phyloP scores from a whole-genome alignment of 352 stramenopile genomes.

The Globisporangium recalcitrans region DNA sequence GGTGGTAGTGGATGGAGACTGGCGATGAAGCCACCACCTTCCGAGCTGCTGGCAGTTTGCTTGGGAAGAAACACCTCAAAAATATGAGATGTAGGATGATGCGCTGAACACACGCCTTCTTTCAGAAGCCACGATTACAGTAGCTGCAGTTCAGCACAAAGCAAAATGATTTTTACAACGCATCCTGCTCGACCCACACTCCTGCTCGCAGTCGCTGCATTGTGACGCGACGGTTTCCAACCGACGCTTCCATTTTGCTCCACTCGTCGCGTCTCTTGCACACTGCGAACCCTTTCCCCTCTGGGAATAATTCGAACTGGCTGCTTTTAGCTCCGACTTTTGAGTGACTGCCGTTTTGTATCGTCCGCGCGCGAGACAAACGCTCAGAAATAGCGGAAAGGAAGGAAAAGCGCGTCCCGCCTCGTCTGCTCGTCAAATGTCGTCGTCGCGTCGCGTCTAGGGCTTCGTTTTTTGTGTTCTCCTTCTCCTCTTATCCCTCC shows the following conservation, averaged over 20 bases:
- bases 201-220: background rate
- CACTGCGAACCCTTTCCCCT: background rate
- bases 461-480: constrained; percentile 7
- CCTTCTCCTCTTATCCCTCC: background rate
- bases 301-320: constrained; percentile 5
- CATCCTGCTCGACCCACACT: constrained; percentile 3
- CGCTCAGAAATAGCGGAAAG: too few species aligned
- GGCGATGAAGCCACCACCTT: constrained; percentile 4
- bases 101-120: too few species aligned
- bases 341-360: background rate
- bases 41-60: too few species aligned
- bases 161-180: too few species aligned
- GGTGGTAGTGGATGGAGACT: background rate
- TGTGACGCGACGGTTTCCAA: constrained; percentile 8
- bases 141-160: too few species aligned
- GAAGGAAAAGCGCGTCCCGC: background rate
- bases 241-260: constrained; percentile 13
- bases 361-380: background rate
- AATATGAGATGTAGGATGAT: too few species aligned
- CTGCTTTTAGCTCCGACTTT: background rate
- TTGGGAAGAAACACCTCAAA: too few species aligned
- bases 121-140: too few species aligned
- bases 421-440: constrained; percentile 10
- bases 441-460: background rate
- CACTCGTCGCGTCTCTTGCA: constrained; percentile 4